Evolutionary conservation across 2,329 filamentous ascomycete species (phyloP).

Genomic region (Pleoardoris graminearum): DNA sequence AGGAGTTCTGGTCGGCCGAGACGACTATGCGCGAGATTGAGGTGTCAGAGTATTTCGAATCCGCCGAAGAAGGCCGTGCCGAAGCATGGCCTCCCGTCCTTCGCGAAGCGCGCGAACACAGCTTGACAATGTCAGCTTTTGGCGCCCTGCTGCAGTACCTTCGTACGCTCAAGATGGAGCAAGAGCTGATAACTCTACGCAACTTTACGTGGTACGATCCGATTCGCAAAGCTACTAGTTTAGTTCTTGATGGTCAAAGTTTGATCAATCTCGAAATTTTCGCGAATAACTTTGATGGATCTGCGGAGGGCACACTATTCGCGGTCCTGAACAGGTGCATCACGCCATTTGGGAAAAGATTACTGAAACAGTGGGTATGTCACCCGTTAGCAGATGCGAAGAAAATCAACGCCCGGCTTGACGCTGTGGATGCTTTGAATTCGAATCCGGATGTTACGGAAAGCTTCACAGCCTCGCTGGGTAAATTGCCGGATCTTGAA

Average conservation of each 20-base stretch:
- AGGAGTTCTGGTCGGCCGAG: constrained; percentile 91
- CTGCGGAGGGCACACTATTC: constrained; percentile 84
- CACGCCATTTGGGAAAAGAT: constrained; percentile 93
- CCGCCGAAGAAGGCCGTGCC: constrained; percentile 58
- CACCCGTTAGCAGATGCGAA: constrained; percentile 85
- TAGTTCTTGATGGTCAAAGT: constrained; percentile 93
- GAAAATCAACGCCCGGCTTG: constrained; percentile 89
- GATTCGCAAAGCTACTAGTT: constrained; percentile 83
- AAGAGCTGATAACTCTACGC: constrained; percentile 81
- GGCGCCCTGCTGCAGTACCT: constrained; percentile 89
- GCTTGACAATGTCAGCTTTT: constrained; percentile 85
- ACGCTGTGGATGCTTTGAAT: constrained; percentile 92
- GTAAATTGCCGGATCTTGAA: constrained; percentile 92
- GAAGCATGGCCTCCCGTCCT: constrained; percentile 80
- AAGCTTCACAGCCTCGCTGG: constrained; percentile 83
- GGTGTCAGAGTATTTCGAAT: constrained; percentile 75
- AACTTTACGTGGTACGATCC: constrained; percentile 93
- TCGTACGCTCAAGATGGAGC: constrained; percentile 80
- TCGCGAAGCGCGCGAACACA: constrained; percentile 72
- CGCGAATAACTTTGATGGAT: constrained; percentile 86
- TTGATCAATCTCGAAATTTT: constrained; percentile 98
- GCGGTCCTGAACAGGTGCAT: constrained; percentile 89
- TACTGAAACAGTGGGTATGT: constrained; percentile 96
- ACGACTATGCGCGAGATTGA: constrained; percentile 80
- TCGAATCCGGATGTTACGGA: constrained; percentile 79